phyloP scores from a whole-genome alignment of 345 rosid genomes.

The Rhizophora apiculata region DNA sequence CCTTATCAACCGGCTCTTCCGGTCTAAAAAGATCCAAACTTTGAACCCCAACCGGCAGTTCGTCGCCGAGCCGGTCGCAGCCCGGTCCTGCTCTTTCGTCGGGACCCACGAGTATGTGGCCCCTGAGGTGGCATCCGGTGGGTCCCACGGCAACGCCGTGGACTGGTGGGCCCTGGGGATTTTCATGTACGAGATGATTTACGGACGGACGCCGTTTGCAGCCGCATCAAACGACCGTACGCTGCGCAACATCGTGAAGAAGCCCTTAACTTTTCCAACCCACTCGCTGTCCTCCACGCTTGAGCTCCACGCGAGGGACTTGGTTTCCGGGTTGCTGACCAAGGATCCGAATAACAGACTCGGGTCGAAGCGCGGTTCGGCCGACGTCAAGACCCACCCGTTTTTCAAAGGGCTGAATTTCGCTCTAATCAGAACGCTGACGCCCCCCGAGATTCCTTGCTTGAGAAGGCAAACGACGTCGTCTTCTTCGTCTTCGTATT shows the following conservation, averaged over 20 bases:
- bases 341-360: conserved; percentile 69
- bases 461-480: not conserved
- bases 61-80: conserved; percentile 88
- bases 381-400: conserved; percentile 81
- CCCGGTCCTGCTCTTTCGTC: conserved; percentile 83
- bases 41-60: conserved; percentile 46
- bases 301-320: conserved; percentile 66
- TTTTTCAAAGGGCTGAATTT: conserved; percentile 78
- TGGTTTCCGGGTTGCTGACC: conserved; percentile 59
- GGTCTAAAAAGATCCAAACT: conserved; percentile 62
- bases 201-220: conserved; percentile 80
- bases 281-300: conserved; percentile 38
- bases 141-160: conserved; percentile 87
- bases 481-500: not conserved
- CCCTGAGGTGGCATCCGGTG: conserved; percentile 89
- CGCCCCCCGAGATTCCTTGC: conserved; percentile 70
- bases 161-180: conserved; percentile 98
- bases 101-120: conserved; percentile 98
- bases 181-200: conserved; percentile 77
- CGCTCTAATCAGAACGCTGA: conserved; percentile 67
- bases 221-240: conserved; percentile 71
- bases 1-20: conserved; percentile 51
- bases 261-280: conserved; percentile 57
- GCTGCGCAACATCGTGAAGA: conserved; percentile 76
- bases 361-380: conserved; percentile 82